phyloP scores from a whole-genome alignment of 148 eudicot species.

The Fallopia convolvulus region DNA sequence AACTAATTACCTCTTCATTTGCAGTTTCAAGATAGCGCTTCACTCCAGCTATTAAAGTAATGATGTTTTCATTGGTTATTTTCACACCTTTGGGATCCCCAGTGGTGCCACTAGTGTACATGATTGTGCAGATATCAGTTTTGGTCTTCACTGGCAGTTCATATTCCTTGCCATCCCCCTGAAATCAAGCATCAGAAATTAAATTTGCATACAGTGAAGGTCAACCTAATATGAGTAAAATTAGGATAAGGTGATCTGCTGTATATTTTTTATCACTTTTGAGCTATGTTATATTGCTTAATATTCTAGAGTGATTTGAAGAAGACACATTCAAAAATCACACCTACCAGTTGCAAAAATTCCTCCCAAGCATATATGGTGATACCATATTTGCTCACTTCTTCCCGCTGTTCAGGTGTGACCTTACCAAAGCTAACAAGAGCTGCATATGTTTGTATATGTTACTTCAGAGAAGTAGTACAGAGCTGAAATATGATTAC shows the following conservation, averaged over 20 bases:
- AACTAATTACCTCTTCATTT: constrained; percentile 57
- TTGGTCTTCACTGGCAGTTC: constrained; percentile 64
- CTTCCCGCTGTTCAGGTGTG: constrained; percentile 55
- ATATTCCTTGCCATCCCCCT: constrained; percentile 65
- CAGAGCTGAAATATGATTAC: not conserved
- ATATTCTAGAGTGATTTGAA: not conserved
- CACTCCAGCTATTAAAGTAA: constrained; percentile 82
- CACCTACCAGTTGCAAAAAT: constrained; percentile 69
- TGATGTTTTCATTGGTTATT: constrained; percentile 81
- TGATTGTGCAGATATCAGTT: constrained; percentile 88
- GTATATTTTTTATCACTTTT: not conserved
- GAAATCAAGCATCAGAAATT: constrained; percentile 16
- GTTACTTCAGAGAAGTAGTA: not conserved
- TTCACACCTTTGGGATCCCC: constrained; percentile 99
- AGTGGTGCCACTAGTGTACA: constrained; percentile 99
- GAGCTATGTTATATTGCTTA: not conserved
- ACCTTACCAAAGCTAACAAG: constrained; percentile 94
- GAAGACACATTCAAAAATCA: not conserved
- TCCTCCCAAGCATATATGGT: constrained; percentile 77
- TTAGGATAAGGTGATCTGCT: not conserved
- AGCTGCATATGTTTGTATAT: constrained; percentile 32
- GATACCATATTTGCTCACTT: constrained; percentile 60
- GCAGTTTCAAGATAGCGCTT: constrained; percentile 54
- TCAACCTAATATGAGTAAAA: not conserved
- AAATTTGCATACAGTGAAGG: not conserved